Base-by-base conservation (phyloP, 2,329 filamentous ascomycete genomes). In the Colletotrichum lentis region DNA sequence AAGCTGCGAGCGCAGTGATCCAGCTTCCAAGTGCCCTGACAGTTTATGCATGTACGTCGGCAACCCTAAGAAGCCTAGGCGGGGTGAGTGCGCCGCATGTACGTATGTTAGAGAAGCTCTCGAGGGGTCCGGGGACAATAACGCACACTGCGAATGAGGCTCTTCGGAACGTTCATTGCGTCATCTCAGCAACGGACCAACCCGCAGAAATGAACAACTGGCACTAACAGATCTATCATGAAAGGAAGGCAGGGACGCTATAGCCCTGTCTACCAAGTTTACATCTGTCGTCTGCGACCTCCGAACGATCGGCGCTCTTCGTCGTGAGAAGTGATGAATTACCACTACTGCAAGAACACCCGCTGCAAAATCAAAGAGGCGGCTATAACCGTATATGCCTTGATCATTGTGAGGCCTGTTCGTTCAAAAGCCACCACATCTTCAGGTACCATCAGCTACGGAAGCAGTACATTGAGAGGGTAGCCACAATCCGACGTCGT, bases 41-140 rank as follows among this genome's bases (percentile, higher is more conserved):
- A 76, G 70, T 58, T 73, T 80, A n/a, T 77, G 77, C 69, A 78
- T 80, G 77, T 78, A 78, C 61, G 77, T 78, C 8, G 77, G 78
- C 14, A 73, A 75, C 64, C 73, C 73, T 7, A 73, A 73, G 50
- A 74, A 69, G 56, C 78, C 77, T 7, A 73, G 74, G 55, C 74
- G 73, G 69, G 70, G 72, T 41, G 77, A 79, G 70, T 80, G 79
- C 65, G 72, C 73, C 7, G 62, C 39, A 5, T 80, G 79, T 35
- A 71, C 72, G 46, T 65, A 74, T 39, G 54, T 72, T 1, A 72
- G 75, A 67, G 76, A 79, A 69, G 62, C 70, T 41, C 41, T 73
- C 35, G 76, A 78, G 67, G 72, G 71, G 11, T 69, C 75, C 27
- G 74, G 74, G 37, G 72, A 75, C 14, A 72, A 69, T 37, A 56